Evolutionary conservation across 2,329 filamentous ascomycete species (phyloP).

Genomic region (Stagonosporopsis rhizophila): DNA sequence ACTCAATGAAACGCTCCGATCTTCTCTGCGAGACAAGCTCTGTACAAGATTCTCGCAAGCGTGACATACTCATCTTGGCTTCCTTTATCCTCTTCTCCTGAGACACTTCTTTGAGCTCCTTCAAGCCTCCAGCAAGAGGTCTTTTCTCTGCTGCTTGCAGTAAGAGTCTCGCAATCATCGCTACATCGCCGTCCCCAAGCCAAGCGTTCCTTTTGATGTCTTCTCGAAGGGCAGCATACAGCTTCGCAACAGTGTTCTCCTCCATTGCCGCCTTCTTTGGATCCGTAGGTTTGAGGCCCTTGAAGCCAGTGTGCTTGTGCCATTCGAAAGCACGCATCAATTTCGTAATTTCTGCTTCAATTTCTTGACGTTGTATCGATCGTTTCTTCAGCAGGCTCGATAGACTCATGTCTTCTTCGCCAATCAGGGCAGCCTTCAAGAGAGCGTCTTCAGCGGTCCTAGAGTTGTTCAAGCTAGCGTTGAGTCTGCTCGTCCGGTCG

Average conservation of each 20-base stretch:
- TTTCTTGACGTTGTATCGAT: constrained; percentile 20
- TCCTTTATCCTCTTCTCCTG: constrained; percentile 9
- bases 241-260: constrained; percentile 16
- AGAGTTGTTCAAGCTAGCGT: constrained; percentile 56
- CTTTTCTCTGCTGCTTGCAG: constrained; percentile 19
- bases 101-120: constrained; percentile 10
- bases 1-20: constrained; percentile 34
- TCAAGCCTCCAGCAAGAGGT: constrained; percentile 5
- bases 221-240: constrained; percentile 28
- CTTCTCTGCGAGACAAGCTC: constrained; percentile 30
- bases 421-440: constrained; percentile 52
- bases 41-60: constrained; percentile 26
- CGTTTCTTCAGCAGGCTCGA: constrained; percentile 24
- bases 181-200: constrained; percentile 34
- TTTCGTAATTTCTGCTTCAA: constrained; percentile 20
- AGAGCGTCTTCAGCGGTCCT: constrained; percentile 61
- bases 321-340: constrained; percentile 29
- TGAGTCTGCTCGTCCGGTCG: constrained; percentile 52
- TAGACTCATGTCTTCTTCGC: constrained; percentile 23
- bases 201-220: constrained; percentile 25
- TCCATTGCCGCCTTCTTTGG: constrained; percentile 11
- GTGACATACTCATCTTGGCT: constrained; percentile 29
- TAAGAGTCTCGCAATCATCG: constrained; percentile 7
- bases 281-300: constrained; percentile 9
- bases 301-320: constrained; percentile 13